Evolutionary conservation across 306 rosid species (phyloP).

Genomic region (Acacia confusa): DNA sequence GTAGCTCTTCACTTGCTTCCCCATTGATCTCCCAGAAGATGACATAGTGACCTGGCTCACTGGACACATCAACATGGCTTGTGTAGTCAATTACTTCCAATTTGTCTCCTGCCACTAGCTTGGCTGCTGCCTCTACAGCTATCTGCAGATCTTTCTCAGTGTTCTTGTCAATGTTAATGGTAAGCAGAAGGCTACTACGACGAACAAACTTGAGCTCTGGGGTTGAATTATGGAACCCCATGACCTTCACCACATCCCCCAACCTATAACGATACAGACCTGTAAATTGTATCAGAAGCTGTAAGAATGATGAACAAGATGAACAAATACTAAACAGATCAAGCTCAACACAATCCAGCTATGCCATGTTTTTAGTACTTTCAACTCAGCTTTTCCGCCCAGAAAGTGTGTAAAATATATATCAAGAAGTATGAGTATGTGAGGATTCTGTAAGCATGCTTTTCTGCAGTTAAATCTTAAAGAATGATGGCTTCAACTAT

Average conservation of each 20-base stretch:
- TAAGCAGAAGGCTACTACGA: slow-evolving; percentile 67
- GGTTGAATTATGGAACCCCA: slow-evolving; percentile 75
- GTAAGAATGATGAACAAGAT: not conserved
- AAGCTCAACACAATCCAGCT: not conserved
- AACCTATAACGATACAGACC: slow-evolving; percentile 81
- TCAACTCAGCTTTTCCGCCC: not conserved
- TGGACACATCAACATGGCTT: slow-evolving; percentile 61
- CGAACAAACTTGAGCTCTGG: slow-evolving; percentile 76
- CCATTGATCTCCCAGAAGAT: slow-evolving; percentile 84
- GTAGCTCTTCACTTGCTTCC: slow-evolving; percentile 59
- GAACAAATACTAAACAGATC: not conserved
- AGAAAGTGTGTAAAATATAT: not conserved
- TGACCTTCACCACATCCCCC: slow-evolving; percentile 83
- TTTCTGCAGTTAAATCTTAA: not conserved
- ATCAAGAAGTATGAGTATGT: not conserved
- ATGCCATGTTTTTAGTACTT: not conserved
- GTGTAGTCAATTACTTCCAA: slow-evolving; percentile 79
- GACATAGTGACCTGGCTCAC: slow-evolving; percentile 84
- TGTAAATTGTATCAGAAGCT: slow-evolving; percentile 36
- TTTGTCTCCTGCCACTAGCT: slow-evolving; percentile 59
- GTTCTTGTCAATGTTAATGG: slow-evolving; percentile 83
- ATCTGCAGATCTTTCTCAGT: slow-evolving; percentile 76
- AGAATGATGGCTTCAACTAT: not conserved
- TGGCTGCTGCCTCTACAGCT: slow-evolving; percentile 68
- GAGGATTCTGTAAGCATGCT: not conserved